phyloP scores from a whole-genome alignment of 495 filamentous ascomycete genomes.

The Aspergillus carlsbadensis region DNA sequence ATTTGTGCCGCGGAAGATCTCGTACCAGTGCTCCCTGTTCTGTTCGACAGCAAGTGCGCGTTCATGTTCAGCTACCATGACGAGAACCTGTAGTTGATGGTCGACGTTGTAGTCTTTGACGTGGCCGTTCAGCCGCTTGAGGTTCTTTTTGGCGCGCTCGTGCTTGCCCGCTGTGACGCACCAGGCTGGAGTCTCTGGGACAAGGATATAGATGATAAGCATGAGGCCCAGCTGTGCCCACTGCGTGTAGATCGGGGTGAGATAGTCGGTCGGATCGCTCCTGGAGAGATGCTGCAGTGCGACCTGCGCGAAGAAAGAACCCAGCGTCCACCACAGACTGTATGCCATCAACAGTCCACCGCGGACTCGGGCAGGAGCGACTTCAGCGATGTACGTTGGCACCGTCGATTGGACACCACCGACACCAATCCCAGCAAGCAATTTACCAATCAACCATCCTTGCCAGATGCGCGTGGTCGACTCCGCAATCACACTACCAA shows the following conservation, averaged over 20 bases:
- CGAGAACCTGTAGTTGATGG: neutral
- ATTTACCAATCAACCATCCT: neutral
- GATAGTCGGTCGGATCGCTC: neutral
- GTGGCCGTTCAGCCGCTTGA: neutral
- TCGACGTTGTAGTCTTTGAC: neutral
- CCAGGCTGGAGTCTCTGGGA: slow-evolving; percentile 1
- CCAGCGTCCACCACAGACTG: neutral
- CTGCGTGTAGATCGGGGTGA: neutral
- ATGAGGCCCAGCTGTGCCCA: slow-evolving; percentile 5
- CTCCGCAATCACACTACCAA: slow-evolving; percentile 21
- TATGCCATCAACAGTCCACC: slow-evolving; percentile 1
- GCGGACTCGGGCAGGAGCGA: neutral
- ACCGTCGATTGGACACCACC: neutral
- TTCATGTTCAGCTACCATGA: neutral
- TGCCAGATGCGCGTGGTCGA: neutral
- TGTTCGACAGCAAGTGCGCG: neutral
- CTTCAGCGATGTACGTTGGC: neutral
- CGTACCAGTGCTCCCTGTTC: slow-evolving; percentile 1
- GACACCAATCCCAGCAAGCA: neutral
- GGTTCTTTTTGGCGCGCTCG: neutral
- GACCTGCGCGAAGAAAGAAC: neutral
- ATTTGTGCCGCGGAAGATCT: slow-evolving; percentile 1
- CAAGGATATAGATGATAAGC: neutral
- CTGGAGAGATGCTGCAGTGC: neutral
- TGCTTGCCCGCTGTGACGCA: neutral